phyloP scores from a whole-genome alignment of 768 basidiomycete species.

The Mycena leptocephala region DNA sequence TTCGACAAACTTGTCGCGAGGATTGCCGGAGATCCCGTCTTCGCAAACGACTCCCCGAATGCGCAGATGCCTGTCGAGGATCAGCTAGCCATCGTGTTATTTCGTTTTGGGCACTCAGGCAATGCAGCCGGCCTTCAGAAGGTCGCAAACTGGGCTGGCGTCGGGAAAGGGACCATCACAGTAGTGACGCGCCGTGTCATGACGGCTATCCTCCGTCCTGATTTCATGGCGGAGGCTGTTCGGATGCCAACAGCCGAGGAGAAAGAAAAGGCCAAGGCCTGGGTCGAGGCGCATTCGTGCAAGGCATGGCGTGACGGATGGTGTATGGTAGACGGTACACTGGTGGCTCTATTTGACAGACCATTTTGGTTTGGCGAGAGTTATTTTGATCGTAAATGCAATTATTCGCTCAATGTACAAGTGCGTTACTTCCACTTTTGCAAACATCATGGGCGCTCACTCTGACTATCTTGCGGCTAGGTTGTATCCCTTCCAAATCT shows the following conservation, averaged over 20 bases:
- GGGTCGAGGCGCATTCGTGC: conserved; percentile 22
- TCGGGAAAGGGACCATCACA: conserved; percentile 20
- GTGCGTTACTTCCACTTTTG: too few species aligned
- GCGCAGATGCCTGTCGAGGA: too few species aligned
- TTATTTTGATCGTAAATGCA: too few species aligned
- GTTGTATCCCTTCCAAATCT: conserved; percentile 12
- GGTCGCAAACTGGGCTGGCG: conserved; percentile 24
- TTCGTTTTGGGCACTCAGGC: too few species aligned
- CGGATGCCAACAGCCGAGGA: conserved; percentile 20
- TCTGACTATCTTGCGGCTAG: neutral
- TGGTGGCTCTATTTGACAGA: neutral
- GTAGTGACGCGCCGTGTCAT: conserved; percentile 17
- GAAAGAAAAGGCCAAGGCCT: conserved; percentile 20
- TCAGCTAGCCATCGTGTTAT: too few species aligned
- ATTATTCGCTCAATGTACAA: too few species aligned
- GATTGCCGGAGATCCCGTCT: too few species aligned
- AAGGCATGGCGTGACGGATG: conserved; percentile 22
- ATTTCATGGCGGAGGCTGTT: conserved; percentile 17
- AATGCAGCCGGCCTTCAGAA: too few species aligned
- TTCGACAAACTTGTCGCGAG: too few species aligned
- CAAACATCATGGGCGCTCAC: too few species aligned
- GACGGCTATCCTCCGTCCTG: conserved; percentile 17
- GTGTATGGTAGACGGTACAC: conserved; percentile 20
- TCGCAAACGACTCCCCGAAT: too few species aligned
- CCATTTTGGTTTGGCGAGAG: too few species aligned